Conservation (phyloP, 1,284 basidiomycete genomes). For the Ceratobasidium sp. region DNA sequence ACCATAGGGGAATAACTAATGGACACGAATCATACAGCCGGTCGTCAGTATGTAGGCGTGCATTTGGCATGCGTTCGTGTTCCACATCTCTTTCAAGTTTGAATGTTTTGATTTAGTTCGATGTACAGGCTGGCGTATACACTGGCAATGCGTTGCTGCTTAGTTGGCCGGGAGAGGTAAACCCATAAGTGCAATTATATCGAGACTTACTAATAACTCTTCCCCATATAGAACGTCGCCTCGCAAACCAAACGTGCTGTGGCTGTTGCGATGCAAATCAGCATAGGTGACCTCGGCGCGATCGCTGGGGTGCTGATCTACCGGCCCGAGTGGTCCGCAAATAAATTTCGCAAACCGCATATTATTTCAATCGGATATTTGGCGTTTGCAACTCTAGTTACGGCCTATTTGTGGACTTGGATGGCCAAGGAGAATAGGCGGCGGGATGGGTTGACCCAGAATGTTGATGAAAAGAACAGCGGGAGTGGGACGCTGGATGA, state of each 20-base stretch:
- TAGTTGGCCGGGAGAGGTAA: conserved; percentile 59
- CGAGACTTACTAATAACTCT: conserved; percentile 15
- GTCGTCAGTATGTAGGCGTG: conserved; percentile 72
- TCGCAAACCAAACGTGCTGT: conserved; percentile 78
- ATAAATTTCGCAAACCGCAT: conserved; percentile 71
- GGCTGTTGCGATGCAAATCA: conserved; percentile 75
- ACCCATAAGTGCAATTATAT: not conserved
- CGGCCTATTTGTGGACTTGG: conserved; percentile 65
- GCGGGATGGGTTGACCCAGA: conserved; percentile 55
- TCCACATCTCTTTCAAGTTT: not conserved
- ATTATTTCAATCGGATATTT: conserved; percentile 73
- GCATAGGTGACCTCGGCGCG: conserved; percentile 74
- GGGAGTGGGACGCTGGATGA: conserved; percentile 20
- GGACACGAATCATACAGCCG: conserved; percentile 56
- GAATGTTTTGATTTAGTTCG: conserved; percentile 45
- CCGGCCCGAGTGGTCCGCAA: conserved; percentile 62
- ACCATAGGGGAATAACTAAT: conserved; percentile 21
- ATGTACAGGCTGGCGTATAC: conserved; percentile 67
- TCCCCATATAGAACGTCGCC: conserved; percentile 68
- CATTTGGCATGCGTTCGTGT: conserved; percentile 62
- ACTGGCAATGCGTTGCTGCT: conserved; percentile 70
- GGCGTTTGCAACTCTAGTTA: conserved; percentile 64
- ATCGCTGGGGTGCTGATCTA: conserved; percentile 69
- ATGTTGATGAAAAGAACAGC: conserved; percentile 15
- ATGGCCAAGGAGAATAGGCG: conserved; percentile 68